Percentiles rank a stretch among this genome's conserved stretches.
Conservation (phyloP, 1,284 basidiomycete species). For the Cutaneotrichosporon spelunceum region DNA sequence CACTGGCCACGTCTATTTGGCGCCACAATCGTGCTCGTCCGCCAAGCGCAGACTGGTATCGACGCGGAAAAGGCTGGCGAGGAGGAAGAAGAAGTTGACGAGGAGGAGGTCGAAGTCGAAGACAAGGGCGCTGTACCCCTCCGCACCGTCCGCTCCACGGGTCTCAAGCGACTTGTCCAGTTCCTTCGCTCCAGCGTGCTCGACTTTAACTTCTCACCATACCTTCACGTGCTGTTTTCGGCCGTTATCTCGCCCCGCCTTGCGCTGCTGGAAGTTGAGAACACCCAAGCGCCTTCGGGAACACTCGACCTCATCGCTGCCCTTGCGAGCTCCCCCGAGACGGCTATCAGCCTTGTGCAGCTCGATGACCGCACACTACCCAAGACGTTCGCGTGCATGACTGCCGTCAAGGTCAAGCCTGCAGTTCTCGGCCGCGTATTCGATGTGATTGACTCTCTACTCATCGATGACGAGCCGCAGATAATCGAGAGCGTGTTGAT, state of each 20-base stretch:
- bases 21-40: constrained; percentile 63
- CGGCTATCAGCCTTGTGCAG: constrained; percentile 63
- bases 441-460: constrained; percentile 76
- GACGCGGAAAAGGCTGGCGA: constrained; percentile 44
- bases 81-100: constrained; percentile 49
- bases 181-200: constrained; percentile 70
- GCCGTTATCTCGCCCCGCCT: constrained; percentile 80
- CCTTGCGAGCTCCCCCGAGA: constrained; percentile 66
- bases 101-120: constrained; percentile 40
- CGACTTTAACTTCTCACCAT: constrained; percentile 71
- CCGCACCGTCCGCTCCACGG: constrained; percentile 71
- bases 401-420: constrained; percentile 81
- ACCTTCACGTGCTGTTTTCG: constrained; percentile 65
- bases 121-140: constrained; percentile 53
- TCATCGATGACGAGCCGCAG: constrained; percentile 56
- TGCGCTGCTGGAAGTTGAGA: constrained; percentile 71
- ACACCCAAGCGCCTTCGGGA: constrained; percentile 86
- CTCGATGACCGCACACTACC: constrained; percentile 70
- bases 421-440: constrained; percentile 75
- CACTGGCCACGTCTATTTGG: constrained; percentile 74
- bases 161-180: constrained; percentile 79
- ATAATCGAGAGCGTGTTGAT: constrained; percentile 57
- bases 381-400: constrained; percentile 75
- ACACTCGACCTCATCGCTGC: constrained; percentile 80
- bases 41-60: constrained; percentile 63